Evolutionary conservation across 805 yeast species (phyloP).

Genomic region (Wickerhamomyces alni): DNA sequence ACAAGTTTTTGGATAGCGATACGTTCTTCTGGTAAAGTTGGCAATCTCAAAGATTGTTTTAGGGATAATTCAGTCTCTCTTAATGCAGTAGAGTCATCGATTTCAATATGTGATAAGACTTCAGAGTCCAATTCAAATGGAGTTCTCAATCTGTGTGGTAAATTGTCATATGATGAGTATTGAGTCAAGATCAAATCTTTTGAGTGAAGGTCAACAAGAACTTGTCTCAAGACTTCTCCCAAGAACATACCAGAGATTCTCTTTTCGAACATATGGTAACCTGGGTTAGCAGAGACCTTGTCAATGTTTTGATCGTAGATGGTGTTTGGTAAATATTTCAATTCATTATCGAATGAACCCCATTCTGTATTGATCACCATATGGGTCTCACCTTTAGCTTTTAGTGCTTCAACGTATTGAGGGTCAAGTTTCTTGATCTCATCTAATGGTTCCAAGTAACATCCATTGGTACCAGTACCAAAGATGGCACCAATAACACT

Average conservation of each 20-base stretch:
- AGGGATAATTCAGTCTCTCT: slow-evolving; percentile 64
- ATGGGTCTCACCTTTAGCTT: slow-evolving; percentile 42
- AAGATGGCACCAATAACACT: slow-evolving; percentile 87
- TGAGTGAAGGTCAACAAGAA: slow-evolving; percentile 61
- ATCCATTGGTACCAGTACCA: slow-evolving; percentile 98
- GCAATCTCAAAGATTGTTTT: slow-evolving; percentile 59
- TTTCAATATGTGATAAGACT: slow-evolving; percentile 79
- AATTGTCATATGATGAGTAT: slow-evolving; percentile 33
- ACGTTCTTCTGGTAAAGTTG: slow-evolving; percentile 70
- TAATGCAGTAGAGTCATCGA: slow-evolving; percentile 73
- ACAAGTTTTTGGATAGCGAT: slow-evolving; percentile 64
- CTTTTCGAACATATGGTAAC: slow-evolving; percentile 89
- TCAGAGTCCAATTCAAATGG: slow-evolving; percentile 80
- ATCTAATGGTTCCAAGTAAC: slow-evolving; percentile 74
- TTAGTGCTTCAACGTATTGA: slow-evolving; percentile 29
- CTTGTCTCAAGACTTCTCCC: slow-evolving; percentile 81
- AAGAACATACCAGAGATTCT: slow-evolving; percentile 88
- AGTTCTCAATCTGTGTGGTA: slow-evolving; percentile 57
- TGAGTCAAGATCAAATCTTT: slow-evolving; percentile 54
- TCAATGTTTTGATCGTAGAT: slow-evolving; percentile 73
- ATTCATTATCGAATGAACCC: slow-evolving; percentile 93
- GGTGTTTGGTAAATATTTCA: slow-evolving; percentile 70
- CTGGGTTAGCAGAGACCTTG: slow-evolving; percentile 68
- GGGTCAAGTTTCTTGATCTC: slow-evolving; percentile 71
- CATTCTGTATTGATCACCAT: slow-evolving; percentile 96